These are phyloP conservation scores for Straminergon stramineum DNA, from an alignment of 225 moss, liverwort and hornwort species.

Conservation along the genomic window DNA sequence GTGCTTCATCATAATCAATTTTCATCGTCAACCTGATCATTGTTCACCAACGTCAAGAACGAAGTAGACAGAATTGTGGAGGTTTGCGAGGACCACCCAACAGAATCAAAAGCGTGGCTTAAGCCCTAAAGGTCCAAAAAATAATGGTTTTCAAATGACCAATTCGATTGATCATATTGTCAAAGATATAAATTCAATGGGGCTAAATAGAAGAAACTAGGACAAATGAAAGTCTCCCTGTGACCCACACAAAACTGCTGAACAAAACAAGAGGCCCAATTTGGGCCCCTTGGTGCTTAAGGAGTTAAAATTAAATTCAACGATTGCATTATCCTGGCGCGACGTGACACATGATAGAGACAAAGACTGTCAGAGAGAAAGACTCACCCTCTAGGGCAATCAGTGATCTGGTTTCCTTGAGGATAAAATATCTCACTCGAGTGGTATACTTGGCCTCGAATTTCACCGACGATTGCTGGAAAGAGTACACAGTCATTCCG, in stretches of 20 bases:
- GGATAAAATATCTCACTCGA: slow-evolving; percentile 51
- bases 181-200: neutral
- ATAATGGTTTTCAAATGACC: neutral
- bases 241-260: neutral
- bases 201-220: neutral
- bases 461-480: slow-evolving; percentile 51
- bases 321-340: neutral
- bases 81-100: neutral
- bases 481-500: slow-evolving; percentile 53
- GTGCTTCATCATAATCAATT: slow-evolving; percentile 34
- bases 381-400: slow-evolving; percentile 47
- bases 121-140: neutral
- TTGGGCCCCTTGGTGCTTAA: neutral
- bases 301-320: neutral
- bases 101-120: neutral
- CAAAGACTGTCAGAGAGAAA: neutral
- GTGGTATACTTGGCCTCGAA: slow-evolving; percentile 59
- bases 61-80: neutral
- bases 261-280: neutral
- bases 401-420: slow-evolving; percentile 23
- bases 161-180: neutral
- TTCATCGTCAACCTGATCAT: slow-evolving; percentile 37
- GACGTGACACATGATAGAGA: neutral
- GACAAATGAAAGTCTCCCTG: neutral
- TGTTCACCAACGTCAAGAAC: neutral